These are phyloP conservation scores for Ganoderma sinense DNA, from an alignment of 1,284 basidiomycete species.

Conservation along the genomic window DNA sequence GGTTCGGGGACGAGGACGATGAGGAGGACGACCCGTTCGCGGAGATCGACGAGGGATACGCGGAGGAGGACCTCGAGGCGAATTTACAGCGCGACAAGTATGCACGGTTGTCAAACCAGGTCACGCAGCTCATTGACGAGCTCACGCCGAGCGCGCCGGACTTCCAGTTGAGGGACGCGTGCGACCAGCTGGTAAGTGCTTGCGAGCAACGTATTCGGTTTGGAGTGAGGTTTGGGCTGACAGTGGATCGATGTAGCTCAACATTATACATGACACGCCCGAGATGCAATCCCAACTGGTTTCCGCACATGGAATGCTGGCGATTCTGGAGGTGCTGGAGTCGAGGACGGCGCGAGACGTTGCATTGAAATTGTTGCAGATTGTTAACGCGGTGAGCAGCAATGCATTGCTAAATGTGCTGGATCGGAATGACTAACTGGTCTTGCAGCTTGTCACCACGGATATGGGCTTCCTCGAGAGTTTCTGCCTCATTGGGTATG, in stretches of 20 bases:
- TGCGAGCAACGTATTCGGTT: neutral
- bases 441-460: conserved; percentile 80
- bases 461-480: conserved; percentile 92
- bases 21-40: conserved; percentile 96
- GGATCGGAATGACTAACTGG: neutral
- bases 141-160: conserved; percentile 83
- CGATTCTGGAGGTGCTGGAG: conserved; percentile 93
- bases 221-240: neutral
- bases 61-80: conserved; percentile 87
- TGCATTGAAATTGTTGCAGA: conserved; percentile 83
- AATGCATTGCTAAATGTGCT: conserved; percentile 2
- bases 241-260: conserved; percentile 57
- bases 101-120: conserved; percentile 82
- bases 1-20: conserved; percentile 83
- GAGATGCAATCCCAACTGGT: conserved; percentile 92
- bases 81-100: conserved; percentile 92
- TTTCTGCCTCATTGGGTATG: conserved; percentile 91
- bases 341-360: conserved; percentile 85
- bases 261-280: conserved; percentile 82
- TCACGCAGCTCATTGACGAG: conserved; percentile 88
- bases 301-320: conserved; percentile 92
- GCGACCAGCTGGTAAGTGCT: conserved; percentile 82
- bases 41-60: conserved; percentile 93
- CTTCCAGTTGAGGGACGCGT: conserved; percentile 82
- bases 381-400: conserved; percentile 83